phyloP scores from a whole-genome alignment of 116 monocot species.

The Iris pallida region DNA sequence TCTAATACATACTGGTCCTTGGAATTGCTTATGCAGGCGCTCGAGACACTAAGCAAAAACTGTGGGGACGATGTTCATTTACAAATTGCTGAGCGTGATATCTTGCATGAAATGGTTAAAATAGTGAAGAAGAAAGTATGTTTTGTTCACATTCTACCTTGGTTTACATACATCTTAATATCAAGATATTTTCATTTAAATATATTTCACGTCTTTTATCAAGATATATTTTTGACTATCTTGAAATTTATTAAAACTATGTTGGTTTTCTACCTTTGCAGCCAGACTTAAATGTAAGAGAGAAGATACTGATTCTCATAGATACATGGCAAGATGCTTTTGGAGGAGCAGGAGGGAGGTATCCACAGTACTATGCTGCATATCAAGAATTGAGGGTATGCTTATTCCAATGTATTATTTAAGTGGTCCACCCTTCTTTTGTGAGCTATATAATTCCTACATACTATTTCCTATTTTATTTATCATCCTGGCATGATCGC shows the following conservation, averaged over 20 bases:
- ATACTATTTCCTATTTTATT: no score
- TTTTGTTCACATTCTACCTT: neutral
- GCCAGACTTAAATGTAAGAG: slow-evolving; percentile 89
- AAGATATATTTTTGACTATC: no score
- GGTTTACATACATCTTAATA: neutral
- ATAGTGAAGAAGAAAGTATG: slow-evolving; percentile 88
- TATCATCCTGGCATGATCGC: no score
- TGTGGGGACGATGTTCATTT: slow-evolving; percentile 74
- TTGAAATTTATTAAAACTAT: no score
- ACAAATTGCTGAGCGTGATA: slow-evolving; percentile 81
- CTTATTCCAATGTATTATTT: neutral
- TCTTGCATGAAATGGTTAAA: slow-evolving; percentile 94
- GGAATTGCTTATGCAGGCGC: slow-evolving; percentile 40
- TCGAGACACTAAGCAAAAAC: slow-evolving; percentile 97
- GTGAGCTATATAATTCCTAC: no score
- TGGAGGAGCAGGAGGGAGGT: slow-evolving; percentile 72
- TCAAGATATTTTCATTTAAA: neutral
- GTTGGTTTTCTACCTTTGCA: slow-evolving; percentile 17
- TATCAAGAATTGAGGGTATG: slow-evolving; percentile 82
- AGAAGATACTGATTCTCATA: slow-evolving; percentile 85
- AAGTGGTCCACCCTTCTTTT: no score
- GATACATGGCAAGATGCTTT: slow-evolving; percentile 98
- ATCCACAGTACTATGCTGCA: slow-evolving; percentile 85
- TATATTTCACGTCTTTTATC: neutral
- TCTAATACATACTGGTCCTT: neutral